Evolutionary conservation across 73 alveolate species (phyloP), one percentile per base, ranked within the genome.

Genomic region (Paramecium octaurelia): DNA sequence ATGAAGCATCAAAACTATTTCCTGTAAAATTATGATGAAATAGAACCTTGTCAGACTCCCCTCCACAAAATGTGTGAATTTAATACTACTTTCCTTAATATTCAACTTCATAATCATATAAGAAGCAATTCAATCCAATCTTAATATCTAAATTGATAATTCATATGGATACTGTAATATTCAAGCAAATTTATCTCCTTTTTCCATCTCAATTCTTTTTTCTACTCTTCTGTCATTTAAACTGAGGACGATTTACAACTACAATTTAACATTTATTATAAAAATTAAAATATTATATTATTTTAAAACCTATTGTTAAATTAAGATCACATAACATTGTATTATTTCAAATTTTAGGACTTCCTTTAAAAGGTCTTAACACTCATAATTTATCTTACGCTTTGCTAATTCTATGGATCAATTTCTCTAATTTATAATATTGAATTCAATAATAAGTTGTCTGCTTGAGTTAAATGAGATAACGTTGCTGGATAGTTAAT

Each of bases 61-160:
- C 88, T 9, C 88, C 88, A 75, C 58, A 21, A 75, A 75, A 75
- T n/a, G 88, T 75, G 46, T 75, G 88, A 18, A 75, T 75, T 1
- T 21, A 35, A 75, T 35, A 42, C 20, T 9, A 12, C n/a, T 75
- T 38, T 29, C 59, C 59, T 34, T 14, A 7, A 8, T 75, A 75
- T 75, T 75, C 69, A 8, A 75, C 88, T 11, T 75, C 68, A 35
- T 29, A 35, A 38, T 75, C 88, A 35, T 31, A 38, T 36, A 75
- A 38, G 16, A 75, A 35, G 40, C 58, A 75, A 75, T 75, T 42
- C 12, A 38, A 35, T 35, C 88, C 88, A 14, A 42, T 23, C 12
- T 34, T 75, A 9, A 75, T 75, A 2, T 38, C 88, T 75, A 75
- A 38, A 9, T 34, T 38, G 20, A 35, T 35, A 75, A 38, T 21